Percentiles rank a stretch among this genome's conserved stretches.
phyloP scores from a whole-genome alignment of 192 early-diverging fungal genomes.

The Rhizoclosmatium globosum region DNA sequence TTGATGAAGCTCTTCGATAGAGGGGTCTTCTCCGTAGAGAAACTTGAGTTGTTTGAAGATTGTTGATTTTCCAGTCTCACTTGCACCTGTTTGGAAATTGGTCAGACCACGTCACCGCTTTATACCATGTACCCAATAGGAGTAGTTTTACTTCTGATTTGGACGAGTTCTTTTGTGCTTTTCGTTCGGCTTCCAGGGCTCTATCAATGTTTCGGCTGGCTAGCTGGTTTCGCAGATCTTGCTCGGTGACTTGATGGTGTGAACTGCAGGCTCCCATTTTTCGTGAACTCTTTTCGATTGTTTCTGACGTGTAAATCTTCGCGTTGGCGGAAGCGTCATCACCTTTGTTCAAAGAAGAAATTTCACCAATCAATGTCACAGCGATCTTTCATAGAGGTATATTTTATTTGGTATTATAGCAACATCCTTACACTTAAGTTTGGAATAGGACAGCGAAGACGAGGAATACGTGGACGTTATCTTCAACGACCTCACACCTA shows the following conservation, averaged over 20 bases:
- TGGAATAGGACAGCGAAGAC: not conserved
- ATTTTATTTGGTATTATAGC: too few relatives aligned
- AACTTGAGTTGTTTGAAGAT: constrained; percentile 56
- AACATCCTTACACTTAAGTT: too few relatives aligned
- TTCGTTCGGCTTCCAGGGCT: not conserved
- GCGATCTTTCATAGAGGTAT: too few relatives aligned
- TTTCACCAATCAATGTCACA: too few relatives aligned
- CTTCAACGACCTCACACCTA: not conserved
- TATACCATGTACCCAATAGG: not conserved
- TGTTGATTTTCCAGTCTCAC: constrained; percentile 60
- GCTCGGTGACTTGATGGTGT: not conserved
- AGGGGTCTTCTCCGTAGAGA: constrained; percentile 44
- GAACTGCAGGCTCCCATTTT: constrained; percentile 1
- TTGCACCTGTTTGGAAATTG: constrained; percentile 39
- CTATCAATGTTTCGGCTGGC: not conserved
- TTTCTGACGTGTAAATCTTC: too few relatives aligned
- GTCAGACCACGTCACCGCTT: not conserved
- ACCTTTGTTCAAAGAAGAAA: too few relatives aligned
- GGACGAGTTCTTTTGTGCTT: not conserved
- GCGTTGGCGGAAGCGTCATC: too few relatives aligned
- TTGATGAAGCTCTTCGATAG: constrained; percentile 39
- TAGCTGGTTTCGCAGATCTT: not conserved
- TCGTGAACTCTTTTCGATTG: not conserved
- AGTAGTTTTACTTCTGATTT: not conserved
- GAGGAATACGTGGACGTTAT: not conserved